phyloP scores from a whole-genome alignment of 805 yeast genomes.

The Kazachstania psychrophila region DNA sequence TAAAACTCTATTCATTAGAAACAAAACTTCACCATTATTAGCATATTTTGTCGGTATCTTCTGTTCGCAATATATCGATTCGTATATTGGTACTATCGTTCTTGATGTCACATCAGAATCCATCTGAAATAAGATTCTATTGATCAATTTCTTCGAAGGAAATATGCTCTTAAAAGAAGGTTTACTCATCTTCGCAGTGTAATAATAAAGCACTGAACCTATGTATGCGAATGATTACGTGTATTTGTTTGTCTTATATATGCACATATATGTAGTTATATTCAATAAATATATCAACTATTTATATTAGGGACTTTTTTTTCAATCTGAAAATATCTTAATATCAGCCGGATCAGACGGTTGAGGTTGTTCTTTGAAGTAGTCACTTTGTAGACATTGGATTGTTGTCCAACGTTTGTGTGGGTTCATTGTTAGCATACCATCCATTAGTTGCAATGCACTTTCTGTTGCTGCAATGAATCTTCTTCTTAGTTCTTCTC shows the following conservation, averaged over 20 bases:
- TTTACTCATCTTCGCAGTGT: neutral
- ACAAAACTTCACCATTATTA: constrained; percentile 28
- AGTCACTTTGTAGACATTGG: constrained; percentile 54
- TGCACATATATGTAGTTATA: neutral
- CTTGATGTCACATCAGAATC: constrained; percentile 48
- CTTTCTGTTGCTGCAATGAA: constrained; percentile 85
- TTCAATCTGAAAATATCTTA: constrained; percentile 4
- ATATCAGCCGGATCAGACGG: constrained; percentile 52
- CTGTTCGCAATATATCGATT: constrained; percentile 37
- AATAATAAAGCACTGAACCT: too few relatives aligned
- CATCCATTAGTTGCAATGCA: constrained; percentile 67
- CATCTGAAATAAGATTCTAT: constrained; percentile 54
- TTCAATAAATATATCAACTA: neutral
- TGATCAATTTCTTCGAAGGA: constrained; percentile 50
- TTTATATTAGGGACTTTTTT: too few relatives aligned
- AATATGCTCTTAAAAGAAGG: constrained; percentile 40
- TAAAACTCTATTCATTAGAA: constrained; percentile 52
- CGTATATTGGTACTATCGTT: constrained; percentile 46
- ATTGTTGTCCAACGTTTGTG: constrained; percentile 57
- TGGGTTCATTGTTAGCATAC: constrained; percentile 72
- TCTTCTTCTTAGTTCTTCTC: constrained; percentile 68
- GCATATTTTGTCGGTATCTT: constrained; percentile 1
- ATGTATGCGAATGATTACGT: too few relatives aligned
- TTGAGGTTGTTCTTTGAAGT: constrained; percentile 62
- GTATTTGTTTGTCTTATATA: neutral